Conservation (phyloP, 1,139 yeast genomes). For the Candida tropicalis region DNA sequence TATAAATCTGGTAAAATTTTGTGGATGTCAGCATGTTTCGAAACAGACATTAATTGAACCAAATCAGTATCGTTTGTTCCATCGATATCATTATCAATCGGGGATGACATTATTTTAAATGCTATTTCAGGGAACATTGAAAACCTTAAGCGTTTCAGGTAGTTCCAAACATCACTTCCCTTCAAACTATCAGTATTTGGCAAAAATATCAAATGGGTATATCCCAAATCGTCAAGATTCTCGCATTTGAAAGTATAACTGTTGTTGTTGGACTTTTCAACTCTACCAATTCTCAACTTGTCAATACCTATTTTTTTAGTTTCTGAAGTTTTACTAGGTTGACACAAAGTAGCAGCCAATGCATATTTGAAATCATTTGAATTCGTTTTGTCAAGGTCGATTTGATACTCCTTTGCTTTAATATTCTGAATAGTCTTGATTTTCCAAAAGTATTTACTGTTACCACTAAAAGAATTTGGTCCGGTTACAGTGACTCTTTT, state of each 20-base stretch:
- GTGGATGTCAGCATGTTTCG: not conserved
- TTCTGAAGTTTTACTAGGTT: constrained; percentile 34
- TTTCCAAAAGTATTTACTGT: constrained; percentile 11
- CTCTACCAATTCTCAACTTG: constrained; percentile 18
- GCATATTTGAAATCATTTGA: constrained; percentile 12
- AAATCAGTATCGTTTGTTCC: not conserved
- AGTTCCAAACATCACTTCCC: not conserved
- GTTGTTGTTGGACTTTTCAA: constrained; percentile 10
- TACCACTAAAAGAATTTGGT: constrained; percentile 4
- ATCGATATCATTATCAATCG: not conserved
- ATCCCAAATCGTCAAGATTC: constrained; percentile 8
- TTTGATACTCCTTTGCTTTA: constrained; percentile 7
- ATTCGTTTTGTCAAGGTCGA: constrained; percentile 4
- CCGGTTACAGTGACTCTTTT: constrained; percentile 7
- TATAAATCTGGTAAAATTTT: not conserved
- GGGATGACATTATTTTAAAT: not conserved
- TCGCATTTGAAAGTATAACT: constrained; percentile 8
- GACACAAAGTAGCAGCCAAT: constrained; percentile 27
- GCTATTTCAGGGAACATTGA: not conserved
- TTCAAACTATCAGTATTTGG: constrained; percentile 2
- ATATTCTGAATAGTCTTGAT: constrained; percentile 14
- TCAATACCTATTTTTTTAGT: constrained; percentile 30
- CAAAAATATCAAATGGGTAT: constrained; percentile 6
- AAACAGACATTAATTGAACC: not conserved
- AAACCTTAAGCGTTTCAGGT: not conserved